These are phyloP conservation scores for Pythium angustatum DNA, from an alignment of 352 stramenopile genomes.

Conservation along the genomic window DNA sequence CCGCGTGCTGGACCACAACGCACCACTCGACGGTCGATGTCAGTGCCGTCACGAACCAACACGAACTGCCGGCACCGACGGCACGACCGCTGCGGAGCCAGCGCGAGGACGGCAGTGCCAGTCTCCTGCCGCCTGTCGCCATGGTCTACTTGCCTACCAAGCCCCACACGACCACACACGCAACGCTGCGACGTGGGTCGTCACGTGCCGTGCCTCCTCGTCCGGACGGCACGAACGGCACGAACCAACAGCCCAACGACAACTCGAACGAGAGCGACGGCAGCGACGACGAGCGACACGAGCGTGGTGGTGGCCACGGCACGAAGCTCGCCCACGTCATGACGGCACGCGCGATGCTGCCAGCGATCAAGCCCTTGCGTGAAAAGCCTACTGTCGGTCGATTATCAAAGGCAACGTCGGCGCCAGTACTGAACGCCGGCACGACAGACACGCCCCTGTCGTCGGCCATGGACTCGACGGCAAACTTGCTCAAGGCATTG, in stretches of 20 bases:
- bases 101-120: not conserved
- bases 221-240: conserved; percentile 23
- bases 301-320: too few relatives aligned
- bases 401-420: too few relatives aligned
- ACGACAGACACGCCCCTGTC: not conserved
- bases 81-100: conserved; percentile 36
- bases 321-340: conserved; percentile 3
- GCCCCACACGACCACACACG: conserved; percentile 26
- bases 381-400: not conserved
- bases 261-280: not conserved
- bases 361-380: conserved; percentile 6
- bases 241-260: conserved; percentile 10
- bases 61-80: conserved; percentile 18
- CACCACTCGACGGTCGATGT: conserved; percentile 53
- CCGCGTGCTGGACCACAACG: conserved; percentile 48
- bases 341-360: conserved; percentile 27
- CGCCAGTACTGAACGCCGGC: too few relatives aligned
- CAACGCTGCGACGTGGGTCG: conserved; percentile 29
- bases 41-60: conserved; percentile 13
- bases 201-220: not conserved
- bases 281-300: not conserved
- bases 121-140: conserved; percentile 30
- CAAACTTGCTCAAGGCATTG: conserved; percentile 33
- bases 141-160: conserved; percentile 71
- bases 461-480: conserved; percentile 28